Percentiles rank a stretch among this genome's conserved stretches.
Conservation (phyloP, 768 basidiomycete genomes). For the Mrakia frigida region DNA sequence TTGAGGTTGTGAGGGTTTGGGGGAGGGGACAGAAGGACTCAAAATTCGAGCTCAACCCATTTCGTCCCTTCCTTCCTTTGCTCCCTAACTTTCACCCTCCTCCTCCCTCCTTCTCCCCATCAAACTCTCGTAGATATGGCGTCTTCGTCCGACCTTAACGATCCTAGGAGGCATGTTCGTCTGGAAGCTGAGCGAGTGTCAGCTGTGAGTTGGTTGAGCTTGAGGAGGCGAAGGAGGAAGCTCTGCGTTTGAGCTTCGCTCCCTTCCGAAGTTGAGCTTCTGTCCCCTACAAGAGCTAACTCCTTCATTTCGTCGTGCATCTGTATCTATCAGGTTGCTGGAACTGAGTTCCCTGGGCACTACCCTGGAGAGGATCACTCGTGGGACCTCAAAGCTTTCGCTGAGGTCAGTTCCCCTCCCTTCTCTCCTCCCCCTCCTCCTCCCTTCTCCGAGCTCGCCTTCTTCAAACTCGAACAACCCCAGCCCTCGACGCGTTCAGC, state of each 20-base stretch:
- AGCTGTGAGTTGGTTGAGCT: slow-evolving; percentile 3
- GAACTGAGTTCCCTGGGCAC: slow-evolving; percentile 85
- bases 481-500: neutral
- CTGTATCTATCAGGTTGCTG: slow-evolving; percentile 59
- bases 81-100: neutral
- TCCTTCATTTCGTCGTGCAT: neutral
- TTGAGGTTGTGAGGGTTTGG: neutral
- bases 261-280: neutral
- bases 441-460: neutral
- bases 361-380: slow-evolving; percentile 76
- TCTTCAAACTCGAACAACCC: neutral
- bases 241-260: neutral
- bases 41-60: neutral
- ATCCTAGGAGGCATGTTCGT: slow-evolving; percentile 27
- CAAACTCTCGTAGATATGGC: slow-evolving; percentile 15
- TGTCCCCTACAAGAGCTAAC: neutral
- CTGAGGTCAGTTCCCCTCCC: slow-evolving; percentile 54
- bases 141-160: slow-evolving; percentile 12
- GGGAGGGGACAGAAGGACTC: neutral
- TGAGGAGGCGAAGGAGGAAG: no score
- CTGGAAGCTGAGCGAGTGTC: slow-evolving; percentile 32
- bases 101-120: neutral
- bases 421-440: no score
- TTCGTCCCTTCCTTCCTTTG: neutral
- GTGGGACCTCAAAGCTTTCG: slow-evolving; percentile 73